Evolutionary conservation across 169 alveolate species (phyloP), one percentile per base, ranked within the genome.

Genomic region (Plasmodium gallinaceum): DNA sequence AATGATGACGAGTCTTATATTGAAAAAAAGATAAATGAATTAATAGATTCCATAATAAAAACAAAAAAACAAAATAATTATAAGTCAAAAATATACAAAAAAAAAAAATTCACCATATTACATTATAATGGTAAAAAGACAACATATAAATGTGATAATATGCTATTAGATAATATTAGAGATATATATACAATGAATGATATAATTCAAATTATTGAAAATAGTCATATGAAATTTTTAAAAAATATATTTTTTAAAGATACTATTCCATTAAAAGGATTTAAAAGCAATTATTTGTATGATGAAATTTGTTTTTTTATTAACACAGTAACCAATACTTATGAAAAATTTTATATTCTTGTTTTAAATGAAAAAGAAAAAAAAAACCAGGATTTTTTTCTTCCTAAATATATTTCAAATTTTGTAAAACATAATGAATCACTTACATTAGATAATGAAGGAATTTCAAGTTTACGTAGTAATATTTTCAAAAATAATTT

Each of bases 171-270:
- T 45, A 83, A 83, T 68, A 18, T 61, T 10, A 68, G 66, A 26
- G 83, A 83, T 83, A 7, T 66, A 24, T 83, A 54, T 57, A 39
- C 64, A 22, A 1, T 83, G 8, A 54, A 46, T 68, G 83, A 83
- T 46, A 68, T 62, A 52, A 83, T 83, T 39, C 45, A 83, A 22
- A 57, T 83, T 22, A 37, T 83, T 54, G 91, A 68, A 68, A 83
- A 83, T 43, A 68, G 85, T 14, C n/a, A 68, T 20, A 83, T 83
- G 83, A 7, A 37, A 68, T 83, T 83, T 83, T 68, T 83, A 57
- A 83, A 37, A 83, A 83, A 69, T 14, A 22, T 83, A 68, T 83
- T 83, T 57, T 83, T 83, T 16, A 62, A 83, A 37, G 68, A 83
- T n/a, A 20, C 78, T 26, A 10, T 83, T 22, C 73, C 83, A 16